Evolutionary conservation across 345 rosid species (phyloP).

Genomic region (Geranium rotundifolium): DNA sequence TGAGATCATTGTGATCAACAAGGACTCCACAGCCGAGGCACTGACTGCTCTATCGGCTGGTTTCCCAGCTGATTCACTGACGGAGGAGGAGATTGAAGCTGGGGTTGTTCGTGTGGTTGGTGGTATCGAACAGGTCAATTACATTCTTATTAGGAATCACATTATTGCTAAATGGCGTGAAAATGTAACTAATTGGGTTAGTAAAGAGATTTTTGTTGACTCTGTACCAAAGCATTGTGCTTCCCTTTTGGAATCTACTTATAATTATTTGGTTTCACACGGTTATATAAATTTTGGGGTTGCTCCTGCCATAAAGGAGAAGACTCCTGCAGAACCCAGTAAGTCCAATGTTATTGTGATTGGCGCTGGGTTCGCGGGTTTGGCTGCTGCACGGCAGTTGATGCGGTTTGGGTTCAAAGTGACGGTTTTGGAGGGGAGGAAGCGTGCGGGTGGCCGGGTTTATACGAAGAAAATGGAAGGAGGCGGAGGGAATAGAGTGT

Average conservation of each 20-base stretch:
- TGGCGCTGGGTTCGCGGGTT: constrained; percentile 90
- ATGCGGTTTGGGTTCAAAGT: constrained; percentile 85
- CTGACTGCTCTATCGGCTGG: constrained; percentile 80
- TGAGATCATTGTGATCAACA: constrained; percentile 86
- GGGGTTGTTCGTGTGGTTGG: constrained; percentile 70
- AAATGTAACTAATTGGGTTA: constrained; percentile 57
- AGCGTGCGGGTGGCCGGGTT: constrained; percentile 92
- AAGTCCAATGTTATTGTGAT: constrained; percentile 47
- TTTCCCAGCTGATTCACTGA: constrained; percentile 84
- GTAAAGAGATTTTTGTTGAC: constrained; percentile 57
- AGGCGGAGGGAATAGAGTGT: constrained; percentile 44
- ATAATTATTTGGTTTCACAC: constrained; percentile 55
- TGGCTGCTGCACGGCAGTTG: constrained; percentile 83
- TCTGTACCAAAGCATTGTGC: constrained; percentile 64
- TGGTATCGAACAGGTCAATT: constrained; percentile 93
- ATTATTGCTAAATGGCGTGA: constrained; percentile 83
- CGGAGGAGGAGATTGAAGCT: constrained; percentile 81
- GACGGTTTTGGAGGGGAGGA: constrained; percentile 92
- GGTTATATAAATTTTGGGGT: constrained; percentile 91
- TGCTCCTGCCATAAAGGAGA: constrained; percentile 62
- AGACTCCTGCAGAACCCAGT: constrained; percentile 39
- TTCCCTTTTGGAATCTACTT: constrained; percentile 63
- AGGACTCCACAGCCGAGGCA: constrained; percentile 86
- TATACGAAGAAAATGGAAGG: constrained; percentile 86
- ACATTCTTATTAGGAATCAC: constrained; percentile 82